Evolutionary conservation across 345 rosid genomes (phyloP), one percentile per base, ranked within the genome.

Genomic region (Draba incana): DNA sequence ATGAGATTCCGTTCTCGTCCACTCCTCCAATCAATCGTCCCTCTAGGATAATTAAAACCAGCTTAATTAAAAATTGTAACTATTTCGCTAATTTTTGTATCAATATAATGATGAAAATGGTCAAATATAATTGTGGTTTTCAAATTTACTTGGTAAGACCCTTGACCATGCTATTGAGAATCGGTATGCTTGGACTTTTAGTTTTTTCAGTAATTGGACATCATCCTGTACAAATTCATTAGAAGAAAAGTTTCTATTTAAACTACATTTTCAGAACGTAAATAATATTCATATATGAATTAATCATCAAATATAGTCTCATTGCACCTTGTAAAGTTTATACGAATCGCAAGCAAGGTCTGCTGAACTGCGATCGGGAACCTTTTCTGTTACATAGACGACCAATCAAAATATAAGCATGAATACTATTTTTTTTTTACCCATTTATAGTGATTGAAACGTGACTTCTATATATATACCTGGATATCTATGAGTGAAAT

Each of bases 141-240:
- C 8, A 35, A 8, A 2, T 31, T 72, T 80, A 82, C 89, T 54
- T 38, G 86, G 85, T 15, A 81, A 49, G 15, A 85, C 37, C 70
- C 89, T 72, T 5, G 83, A 39, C 86, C 89, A 64, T 6, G 69
- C 69, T 49, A 64, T 64, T 5, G 68, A 64, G 68, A 64, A 4
- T 37, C 68, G 57, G 68, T 64, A 64, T 49, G 68, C 68, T 37
- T 64, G 46, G n/a, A 1, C 68, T 1, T 49, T 64, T 35, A 64
- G 3, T 13, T 3, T 24, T 23, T 49, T 50, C 8, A 64, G 57
- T 9, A 64, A 8, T 49, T 24, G 0, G 47, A 64, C 68, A 37
- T 64, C 68, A 11, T 48, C 57, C 68, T 62, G 55, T 62, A 3
- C 16, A 23, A 76, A 35, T 7, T 6, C 8, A 31, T 31, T 28